Conservation (phyloP, 371 early-diverging fungal genomes). For the Lichtheimia hyalospora region DNA sequence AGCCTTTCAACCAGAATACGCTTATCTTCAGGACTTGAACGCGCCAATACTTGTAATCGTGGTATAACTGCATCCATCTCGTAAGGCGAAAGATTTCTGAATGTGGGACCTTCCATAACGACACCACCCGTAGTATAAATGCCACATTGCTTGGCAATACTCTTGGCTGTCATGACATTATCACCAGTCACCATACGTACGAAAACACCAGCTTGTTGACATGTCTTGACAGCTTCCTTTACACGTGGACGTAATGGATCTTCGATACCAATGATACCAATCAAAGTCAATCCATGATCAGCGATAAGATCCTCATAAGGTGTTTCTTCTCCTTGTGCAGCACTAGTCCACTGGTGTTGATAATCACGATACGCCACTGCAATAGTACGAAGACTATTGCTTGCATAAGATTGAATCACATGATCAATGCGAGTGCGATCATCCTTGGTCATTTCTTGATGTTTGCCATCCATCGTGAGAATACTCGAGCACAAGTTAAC, state of each 20-base stretch:
- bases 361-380: slow-evolving; percentile 74
- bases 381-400: slow-evolving; percentile 66
- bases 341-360: slow-evolving; percentile 71
- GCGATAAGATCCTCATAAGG: slow-evolving; percentile 44
- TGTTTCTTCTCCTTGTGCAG: slow-evolving; percentile 16
- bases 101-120: slow-evolving; percentile 70
- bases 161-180: slow-evolving; percentile 71
- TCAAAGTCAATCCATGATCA: slow-evolving; percentile 48
- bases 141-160: slow-evolving; percentile 71
- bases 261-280: slow-evolving; percentile 73
- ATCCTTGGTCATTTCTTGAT: slow-evolving; percentile 44
- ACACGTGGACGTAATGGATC: slow-evolving; percentile 77
- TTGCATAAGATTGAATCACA: slow-evolving; percentile 60
- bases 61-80: slow-evolving; percentile 31
- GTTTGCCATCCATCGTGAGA: slow-evolving; percentile 37
- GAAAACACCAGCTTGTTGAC: slow-evolving; percentile 75
- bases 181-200: slow-evolving; percentile 91
- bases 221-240: slow-evolving; percentile 61
- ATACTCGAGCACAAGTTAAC: slow-evolving; percentile 41
- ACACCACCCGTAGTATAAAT: slow-evolving; percentile 61
- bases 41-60: slow-evolving; percentile 67
- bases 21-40: slow-evolving; percentile 81
- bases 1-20: slow-evolving; percentile 65
- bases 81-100: slow-evolving; percentile 53
- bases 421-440: slow-evolving; percentile 44